phyloP scores from a whole-genome alignment of 2,329 filamentous ascomycete species.

The Chrysosporium keratinophilum region DNA sequence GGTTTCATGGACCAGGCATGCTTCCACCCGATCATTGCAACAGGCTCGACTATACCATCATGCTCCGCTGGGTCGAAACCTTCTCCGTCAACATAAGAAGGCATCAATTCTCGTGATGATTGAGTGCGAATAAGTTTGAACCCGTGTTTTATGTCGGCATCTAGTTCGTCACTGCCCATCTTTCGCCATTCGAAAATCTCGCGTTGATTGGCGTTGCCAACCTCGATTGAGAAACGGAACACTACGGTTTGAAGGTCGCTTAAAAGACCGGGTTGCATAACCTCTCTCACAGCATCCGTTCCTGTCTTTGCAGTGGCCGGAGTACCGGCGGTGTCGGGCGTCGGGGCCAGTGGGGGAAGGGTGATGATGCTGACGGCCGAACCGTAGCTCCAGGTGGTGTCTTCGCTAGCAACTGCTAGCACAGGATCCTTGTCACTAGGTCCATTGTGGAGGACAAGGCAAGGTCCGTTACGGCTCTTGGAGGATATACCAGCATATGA shows the following conservation, averaged over 20 bases:
- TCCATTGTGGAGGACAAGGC: not conserved
- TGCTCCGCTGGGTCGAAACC: not conserved
- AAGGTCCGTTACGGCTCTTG: not conserved
- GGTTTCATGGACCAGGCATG: constrained; percentile 3
- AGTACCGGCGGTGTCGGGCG: no score
- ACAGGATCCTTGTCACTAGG: not conserved
- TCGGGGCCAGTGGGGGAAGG: not conserved
- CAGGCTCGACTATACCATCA: not conserved
- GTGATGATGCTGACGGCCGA: not conserved
- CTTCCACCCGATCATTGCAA: constrained; percentile 3
- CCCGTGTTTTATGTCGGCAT: not conserved
- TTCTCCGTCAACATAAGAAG: not conserved
- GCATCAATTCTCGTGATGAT: not conserved
- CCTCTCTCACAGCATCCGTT: not conserved
- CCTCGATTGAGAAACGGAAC: constrained; percentile 4
- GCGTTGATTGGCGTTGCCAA: not conserved
- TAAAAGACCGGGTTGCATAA: not conserved
- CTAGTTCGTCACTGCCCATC: not conserved
- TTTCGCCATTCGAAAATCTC: constrained; percentile 4
- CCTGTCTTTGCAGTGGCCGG: not conserved
- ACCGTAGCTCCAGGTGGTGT: not conserved
- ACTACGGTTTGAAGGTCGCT: not conserved
- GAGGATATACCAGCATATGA: not conserved
- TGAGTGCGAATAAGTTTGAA: not conserved
- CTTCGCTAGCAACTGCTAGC: not conserved